Evolutionary conservation across 2,329 filamentous ascomycete species (phyloP).

Genomic region (Aspergillus versicolor): DNA sequence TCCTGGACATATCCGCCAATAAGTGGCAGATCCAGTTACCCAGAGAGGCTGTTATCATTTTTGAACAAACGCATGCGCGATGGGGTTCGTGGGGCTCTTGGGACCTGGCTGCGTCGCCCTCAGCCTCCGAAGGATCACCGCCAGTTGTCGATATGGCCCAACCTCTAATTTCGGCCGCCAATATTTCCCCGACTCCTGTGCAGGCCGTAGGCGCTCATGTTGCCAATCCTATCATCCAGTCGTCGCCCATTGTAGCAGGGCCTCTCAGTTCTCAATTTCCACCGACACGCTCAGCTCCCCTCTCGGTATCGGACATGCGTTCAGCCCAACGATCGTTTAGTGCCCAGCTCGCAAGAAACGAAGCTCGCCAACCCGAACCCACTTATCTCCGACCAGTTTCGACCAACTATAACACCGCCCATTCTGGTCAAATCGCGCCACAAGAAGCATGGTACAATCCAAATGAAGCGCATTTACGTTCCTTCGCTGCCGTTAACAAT

Average conservation of each 20-base stretch:
- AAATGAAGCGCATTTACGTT: slow-evolving; percentile 21
- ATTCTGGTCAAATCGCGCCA: slow-evolving; percentile 24
- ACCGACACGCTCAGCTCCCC: slow-evolving; percentile 12
- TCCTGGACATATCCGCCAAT: slow-evolving; percentile 78
- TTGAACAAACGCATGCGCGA: slow-evolving; percentile 76
- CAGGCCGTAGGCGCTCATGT: slow-evolving; percentile 6
- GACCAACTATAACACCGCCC: slow-evolving; percentile 20
- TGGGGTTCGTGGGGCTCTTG: slow-evolving; percentile 67
- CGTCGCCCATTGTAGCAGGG: slow-evolving; percentile 13
- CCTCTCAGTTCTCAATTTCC: slow-evolving; percentile 19
- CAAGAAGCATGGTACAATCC: slow-evolving; percentile 36
- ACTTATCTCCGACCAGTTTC: slow-evolving; percentile 32
- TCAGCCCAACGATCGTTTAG: slow-evolving; percentile 19
- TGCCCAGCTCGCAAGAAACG: slow-evolving; percentile 19
- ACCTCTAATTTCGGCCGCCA: slow-evolving; percentile 19
- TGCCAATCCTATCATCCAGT: slow-evolving; percentile 10
- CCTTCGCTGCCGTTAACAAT: slow-evolving; percentile 23
- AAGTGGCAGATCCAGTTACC: slow-evolving; percentile 89
- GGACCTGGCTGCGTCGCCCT: slow-evolving; percentile 37
- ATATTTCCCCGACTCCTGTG: slow-evolving; percentile 16
- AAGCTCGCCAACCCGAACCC: slow-evolving; percentile 30
- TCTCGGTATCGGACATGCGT: slow-evolving; percentile 22
- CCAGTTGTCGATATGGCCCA: slow-evolving; percentile 14
- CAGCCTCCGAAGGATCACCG: slow-evolving; percentile 28
- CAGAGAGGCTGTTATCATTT: slow-evolving; percentile 72